These are phyloP conservation scores for Rhamnella rubrinervis DNA, from an alignment of 331 rosid species.

Conservation along the genomic window DNA sequence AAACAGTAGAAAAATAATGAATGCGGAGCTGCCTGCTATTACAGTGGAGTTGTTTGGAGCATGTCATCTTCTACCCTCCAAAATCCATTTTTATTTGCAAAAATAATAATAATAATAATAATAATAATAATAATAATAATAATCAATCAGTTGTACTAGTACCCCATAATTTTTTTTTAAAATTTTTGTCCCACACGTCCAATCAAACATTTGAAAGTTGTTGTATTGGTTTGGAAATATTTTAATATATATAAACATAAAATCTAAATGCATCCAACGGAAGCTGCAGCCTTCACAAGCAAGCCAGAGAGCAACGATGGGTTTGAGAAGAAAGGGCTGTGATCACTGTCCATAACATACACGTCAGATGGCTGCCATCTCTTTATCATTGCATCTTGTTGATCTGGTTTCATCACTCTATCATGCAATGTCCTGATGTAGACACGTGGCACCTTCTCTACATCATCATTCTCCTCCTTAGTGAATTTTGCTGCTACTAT, in stretches of 20 bases:
- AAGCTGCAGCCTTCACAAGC: constrained; percentile 58
- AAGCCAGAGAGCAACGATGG: constrained; percentile 76
- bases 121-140: too few relatives aligned
- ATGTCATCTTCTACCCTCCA: too few relatives aligned
- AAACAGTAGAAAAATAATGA: too few relatives aligned
- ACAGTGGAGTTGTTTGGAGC: too few relatives aligned
- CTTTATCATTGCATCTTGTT: constrained; percentile 74
- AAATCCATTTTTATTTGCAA: too few relatives aligned
- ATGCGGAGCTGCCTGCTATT: too few relatives aligned
- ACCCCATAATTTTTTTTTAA: too few relatives aligned
- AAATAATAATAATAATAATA: too few relatives aligned
- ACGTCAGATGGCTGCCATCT: constrained; percentile 64
- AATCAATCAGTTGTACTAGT: too few relatives aligned
- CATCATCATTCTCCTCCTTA: constrained; percentile 17
- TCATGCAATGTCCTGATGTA: constrained; percentile 67
- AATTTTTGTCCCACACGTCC: too few relatives aligned
- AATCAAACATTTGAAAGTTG: background rate
- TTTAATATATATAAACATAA: background rate
- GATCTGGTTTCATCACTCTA: constrained; percentile 56
- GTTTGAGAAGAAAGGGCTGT: constrained; percentile 74
- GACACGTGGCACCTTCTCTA: constrained; percentile 61
- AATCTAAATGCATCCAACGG: constrained; percentile 32
- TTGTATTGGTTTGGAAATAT: background rate
- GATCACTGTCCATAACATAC: constrained; percentile 68
- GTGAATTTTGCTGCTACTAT: constrained; percentile 44